phyloP scores from a whole-genome alignment of 1,284 basidiomycete species.

The Cryptococcus wingfieldii region DNA sequence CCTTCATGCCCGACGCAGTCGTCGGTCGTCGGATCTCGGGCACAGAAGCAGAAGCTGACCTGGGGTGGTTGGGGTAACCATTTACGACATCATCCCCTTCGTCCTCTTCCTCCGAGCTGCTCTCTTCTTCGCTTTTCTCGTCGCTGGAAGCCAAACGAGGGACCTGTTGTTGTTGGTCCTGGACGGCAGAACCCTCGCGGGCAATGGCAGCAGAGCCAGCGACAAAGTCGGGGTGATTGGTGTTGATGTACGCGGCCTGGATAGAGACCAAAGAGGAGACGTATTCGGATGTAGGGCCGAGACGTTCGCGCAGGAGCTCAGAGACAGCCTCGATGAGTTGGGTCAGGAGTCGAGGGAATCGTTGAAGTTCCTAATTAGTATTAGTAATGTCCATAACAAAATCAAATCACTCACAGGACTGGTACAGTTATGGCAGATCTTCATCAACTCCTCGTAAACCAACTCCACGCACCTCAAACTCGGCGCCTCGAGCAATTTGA shows the following conservation, averaged over 20 bases:
- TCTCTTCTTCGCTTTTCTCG: conserved; percentile 42
- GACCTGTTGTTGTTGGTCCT: conserved; percentile 11
- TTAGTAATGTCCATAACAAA: background rate
- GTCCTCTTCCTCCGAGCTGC: conserved; percentile 36
- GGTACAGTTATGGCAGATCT: conserved; percentile 99
- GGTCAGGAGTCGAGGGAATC: conserved; percentile 89
- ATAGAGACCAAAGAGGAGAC: conserved; percentile 94
- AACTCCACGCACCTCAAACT: conserved; percentile 93
- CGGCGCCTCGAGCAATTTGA: conserved; percentile 91
- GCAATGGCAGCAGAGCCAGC: conserved; percentile 49
- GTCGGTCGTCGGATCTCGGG: conserved; percentile 59
- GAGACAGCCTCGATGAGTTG: conserved; percentile 97
- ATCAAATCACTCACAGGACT: conserved; percentile 59
- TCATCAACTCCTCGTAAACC: conserved; percentile 98
- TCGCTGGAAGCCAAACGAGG: conserved; percentile 27
- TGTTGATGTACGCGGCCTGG: conserved; percentile 99
- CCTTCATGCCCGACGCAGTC: conserved; percentile 3
- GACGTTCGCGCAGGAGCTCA: conserved; percentile 86
- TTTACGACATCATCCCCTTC: conserved; percentile 4
- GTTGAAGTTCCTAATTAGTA: conserved; percentile 75
- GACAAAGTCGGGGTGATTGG: conserved; percentile 53
- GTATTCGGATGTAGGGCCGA: conserved; percentile 95
- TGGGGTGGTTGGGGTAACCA: conserved; percentile 52
- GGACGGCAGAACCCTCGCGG: conserved; percentile 31
- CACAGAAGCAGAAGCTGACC: conserved; percentile 72